phyloP scores from a whole-genome alignment of 2,329 filamentous ascomycete genomes.

The Diaporthe citriasiana region DNA sequence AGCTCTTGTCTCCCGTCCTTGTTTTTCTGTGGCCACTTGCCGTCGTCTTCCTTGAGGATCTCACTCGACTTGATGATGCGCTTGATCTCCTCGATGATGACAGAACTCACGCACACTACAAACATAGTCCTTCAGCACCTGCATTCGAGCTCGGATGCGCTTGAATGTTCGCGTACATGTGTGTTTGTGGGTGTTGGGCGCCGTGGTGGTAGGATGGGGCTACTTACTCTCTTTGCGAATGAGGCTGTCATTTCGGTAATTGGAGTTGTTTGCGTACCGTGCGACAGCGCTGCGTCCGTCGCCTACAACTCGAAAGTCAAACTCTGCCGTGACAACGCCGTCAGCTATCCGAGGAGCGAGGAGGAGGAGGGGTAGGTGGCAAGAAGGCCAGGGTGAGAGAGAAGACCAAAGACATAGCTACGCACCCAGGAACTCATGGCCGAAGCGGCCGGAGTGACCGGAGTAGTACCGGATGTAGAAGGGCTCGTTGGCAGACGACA shows the following conservation, averaged over 20 bases:
- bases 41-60: slow-evolving; percentile 98
- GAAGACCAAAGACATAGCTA: slow-evolving; percentile 25
- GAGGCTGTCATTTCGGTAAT: slow-evolving; percentile 97
- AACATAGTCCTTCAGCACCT: neutral
- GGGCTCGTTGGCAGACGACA: slow-evolving; percentile 80
- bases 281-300: slow-evolving; percentile 95
- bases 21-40: slow-evolving; percentile 99
- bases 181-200: neutral
- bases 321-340: slow-evolving; percentile 72
- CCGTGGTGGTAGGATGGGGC: neutral
- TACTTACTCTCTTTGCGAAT: slow-evolving; percentile 98
- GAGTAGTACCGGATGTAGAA: slow-evolving; percentile 99
- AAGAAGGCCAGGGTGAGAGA: no score
- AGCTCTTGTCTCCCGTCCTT: slow-evolving; percentile 98
- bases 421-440: slow-evolving; percentile 96
- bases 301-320: slow-evolving; percentile 93
- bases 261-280: slow-evolving; percentile 99
- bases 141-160: neutral
- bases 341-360: slow-evolving; percentile 37
- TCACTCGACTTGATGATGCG: slow-evolving; percentile 97
- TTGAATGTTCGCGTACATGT: neutral
- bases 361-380: neutral
- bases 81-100: slow-evolving; percentile 94
- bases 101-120: slow-evolving; percentile 93
- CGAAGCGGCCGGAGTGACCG: slow-evolving; percentile 96